Evolutionary conservation across 371 early-diverging fungal genomes (phyloP).

Genomic region (Mortierella sp.): DNA sequence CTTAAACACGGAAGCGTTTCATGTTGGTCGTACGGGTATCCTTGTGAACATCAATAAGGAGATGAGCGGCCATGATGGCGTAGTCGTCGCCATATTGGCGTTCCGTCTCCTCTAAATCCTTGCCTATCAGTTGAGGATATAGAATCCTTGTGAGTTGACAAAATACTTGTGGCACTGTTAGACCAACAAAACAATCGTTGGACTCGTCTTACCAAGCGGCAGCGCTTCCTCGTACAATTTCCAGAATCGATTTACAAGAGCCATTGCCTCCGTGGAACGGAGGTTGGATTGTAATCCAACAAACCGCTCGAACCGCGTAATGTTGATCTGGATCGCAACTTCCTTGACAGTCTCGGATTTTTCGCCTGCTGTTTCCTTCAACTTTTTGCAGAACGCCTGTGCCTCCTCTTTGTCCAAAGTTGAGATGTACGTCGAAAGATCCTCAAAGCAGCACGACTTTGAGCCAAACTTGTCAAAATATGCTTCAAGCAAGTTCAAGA

Average conservation of each 20-base stretch:
- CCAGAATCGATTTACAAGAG: conserved; percentile 63
- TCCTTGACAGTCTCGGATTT: conserved; percentile 58
- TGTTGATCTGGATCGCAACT: conserved; percentile 56
- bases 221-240: conserved; percentile 66
- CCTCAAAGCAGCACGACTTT: conserved; percentile 81
- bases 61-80: conserved; percentile 71
- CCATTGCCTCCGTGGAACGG: conserved; percentile 27
- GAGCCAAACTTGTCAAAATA: conserved; percentile 78
- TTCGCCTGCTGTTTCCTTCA: conserved; percentile 53
- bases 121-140: conserved; percentile 49
- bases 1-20: neutral
- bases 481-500: conserved; percentile 59
- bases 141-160: neutral
- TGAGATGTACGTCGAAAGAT: conserved; percentile 71
- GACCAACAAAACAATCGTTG: too few species aligned
- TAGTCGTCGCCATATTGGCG: conserved; percentile 86
- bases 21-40: conserved; percentile 42
- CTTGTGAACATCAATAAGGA: conserved; percentile 65
- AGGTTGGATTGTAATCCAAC: conserved; percentile 54
- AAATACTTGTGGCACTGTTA: neutral
- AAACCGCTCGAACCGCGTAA: conserved; percentile 65
- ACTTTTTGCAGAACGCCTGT: conserved; percentile 49
- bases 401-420: conserved; percentile 53
- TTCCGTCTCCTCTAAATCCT: conserved; percentile 75
- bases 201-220: conserved; percentile 61